Base-by-base conservation (phyloP, 345 rosid species). In the Triadica sebifera region DNA sequence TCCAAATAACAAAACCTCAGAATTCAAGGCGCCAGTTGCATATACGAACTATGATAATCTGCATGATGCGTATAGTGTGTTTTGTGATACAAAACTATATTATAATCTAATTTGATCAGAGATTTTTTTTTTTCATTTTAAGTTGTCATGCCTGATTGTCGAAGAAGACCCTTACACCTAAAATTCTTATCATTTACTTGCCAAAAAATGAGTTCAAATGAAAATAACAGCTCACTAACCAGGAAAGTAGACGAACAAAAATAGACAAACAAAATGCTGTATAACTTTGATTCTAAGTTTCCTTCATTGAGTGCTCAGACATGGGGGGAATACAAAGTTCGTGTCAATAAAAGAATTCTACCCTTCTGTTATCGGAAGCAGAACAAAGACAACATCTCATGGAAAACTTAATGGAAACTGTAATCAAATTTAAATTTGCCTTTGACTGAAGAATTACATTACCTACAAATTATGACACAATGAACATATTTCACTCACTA, bases 381-480 rank as follows among this genome's bases (percentile, higher is more conserved):
- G 81, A 64, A 74, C 59, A 38, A 67, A 65, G 73, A 72, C 43
- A 71, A 59, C 56, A 55, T 45, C 68, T 58, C 61, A 80, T 73
- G 65, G 70, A 76, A 29, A 74, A 61, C 34, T 29, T 58, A 12
- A 59, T 22, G 68, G 68, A 29, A 37, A 50, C 67, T 73, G 77
- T 67, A 46, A 77, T 67, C 70, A 77, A 65, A 53, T 80, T 79
- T 69, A 29, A 64, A 66, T 74, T 63, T 79, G 83, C 66, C 81
- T 67, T 80, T 68, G 74, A 73, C 45, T 47, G 49, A 78, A 64
- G 74, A 70, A 76, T 76, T 79, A 72, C 80, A 77, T 84, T 77
- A 77, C 86, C 89, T 77, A 86, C 81, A 81, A 71, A 78, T 65
- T 81, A 85, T 78, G 80, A 70, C 80, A 80, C 73, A 80, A 10